Base-by-base conservation (phyloP, 106 monocot species). In the Platanthera zijinensis region DNA sequence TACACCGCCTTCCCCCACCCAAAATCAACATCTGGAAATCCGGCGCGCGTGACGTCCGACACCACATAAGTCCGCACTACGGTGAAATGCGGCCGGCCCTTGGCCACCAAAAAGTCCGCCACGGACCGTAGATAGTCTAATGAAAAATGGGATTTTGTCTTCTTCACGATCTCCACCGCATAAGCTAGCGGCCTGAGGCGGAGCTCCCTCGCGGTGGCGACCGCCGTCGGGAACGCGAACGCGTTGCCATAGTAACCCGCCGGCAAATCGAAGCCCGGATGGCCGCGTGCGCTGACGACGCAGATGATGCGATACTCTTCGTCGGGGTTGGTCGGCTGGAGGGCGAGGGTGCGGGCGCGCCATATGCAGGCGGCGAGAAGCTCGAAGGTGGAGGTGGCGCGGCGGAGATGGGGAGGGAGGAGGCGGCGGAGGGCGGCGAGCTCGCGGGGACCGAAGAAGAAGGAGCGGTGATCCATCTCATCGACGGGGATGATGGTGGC, bases 161-260 rank as follows among this genome's bases (percentile, higher is more conserved):
- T 54, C 80, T 64, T 80, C 19, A 92, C 77, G 45, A 87, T 74
- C 68, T 82, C 79, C 63, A 92, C 10, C 17, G 86, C 92, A 80
- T 90, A 84, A 13, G 62, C 78, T 47, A 93, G 47, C 18, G 89
- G 90, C 11, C 73, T 80, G 32, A 32, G 8, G 76, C 68, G 67
- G 10, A 93, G 84, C 68, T 73, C 72, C 8, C 78, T 75, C 10
- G 87, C 89, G 10, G 74, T 72, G 6, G 87, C 52, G 8, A 84
- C 64, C 8, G 87, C 92, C 30, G 74, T 80, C 6, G 86, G 80
- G 72, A 85, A 85, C 7, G 84, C 84, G 59, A 94, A 81, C 1
- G 88, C 88, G 68, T 94, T 94, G 4, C 93, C 93, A 53, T 90
- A 94, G 88, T 79, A 94, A 10, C 93, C 93, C 0, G 12, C 28